A percentile compares a stretch with the other conserved stretches of the same genome.
phyloP scores from a whole-genome alignment of 345 rosid species.

The Gossypium mustelinum region DNA sequence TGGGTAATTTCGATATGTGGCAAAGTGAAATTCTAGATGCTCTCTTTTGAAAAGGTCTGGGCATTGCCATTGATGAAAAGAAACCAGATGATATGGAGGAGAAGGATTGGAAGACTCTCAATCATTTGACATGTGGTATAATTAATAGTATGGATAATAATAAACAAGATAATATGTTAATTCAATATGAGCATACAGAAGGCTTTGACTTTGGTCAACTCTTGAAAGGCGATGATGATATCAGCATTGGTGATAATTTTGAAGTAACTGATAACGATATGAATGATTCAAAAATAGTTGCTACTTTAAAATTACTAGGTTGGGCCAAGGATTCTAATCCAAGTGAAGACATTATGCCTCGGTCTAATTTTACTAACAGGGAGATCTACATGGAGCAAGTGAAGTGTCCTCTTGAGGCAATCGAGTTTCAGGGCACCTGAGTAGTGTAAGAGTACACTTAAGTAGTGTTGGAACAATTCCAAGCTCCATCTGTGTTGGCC shows the following conservation, averaged over 20 bases:
- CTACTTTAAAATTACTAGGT: slow-evolving; percentile 66
- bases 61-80: slow-evolving; percentile 35
- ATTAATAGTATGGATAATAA: slow-evolving; percentile 53
- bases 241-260: slow-evolving; percentile 44
- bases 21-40: no score
- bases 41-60: no score
- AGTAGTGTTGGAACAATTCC: no score
- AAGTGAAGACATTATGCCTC: slow-evolving; percentile 22
- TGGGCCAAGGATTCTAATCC: slow-evolving; percentile 63
- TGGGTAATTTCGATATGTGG: no score
- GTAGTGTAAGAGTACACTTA: no score
- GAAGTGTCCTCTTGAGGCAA: no score
- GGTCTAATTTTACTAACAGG: slow-evolving; percentile 28
- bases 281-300: slow-evolving; percentile 71
- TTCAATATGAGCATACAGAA: slow-evolving; percentile 31
- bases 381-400: slow-evolving; percentile 5
- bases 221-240: slow-evolving; percentile 45
- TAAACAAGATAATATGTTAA: slow-evolving; percentile 44
- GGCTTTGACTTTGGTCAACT: slow-evolving; percentile 43
- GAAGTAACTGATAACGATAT: slow-evolving; percentile 88
- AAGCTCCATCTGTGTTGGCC: no score
- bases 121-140: slow-evolving; percentile 53
- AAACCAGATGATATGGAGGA: slow-evolving; percentile 79
- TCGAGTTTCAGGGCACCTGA: no score
- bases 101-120: no score